Conservation (phyloP, 805 yeast genomes). For the Sugiyamaella valdiviana region DNA sequence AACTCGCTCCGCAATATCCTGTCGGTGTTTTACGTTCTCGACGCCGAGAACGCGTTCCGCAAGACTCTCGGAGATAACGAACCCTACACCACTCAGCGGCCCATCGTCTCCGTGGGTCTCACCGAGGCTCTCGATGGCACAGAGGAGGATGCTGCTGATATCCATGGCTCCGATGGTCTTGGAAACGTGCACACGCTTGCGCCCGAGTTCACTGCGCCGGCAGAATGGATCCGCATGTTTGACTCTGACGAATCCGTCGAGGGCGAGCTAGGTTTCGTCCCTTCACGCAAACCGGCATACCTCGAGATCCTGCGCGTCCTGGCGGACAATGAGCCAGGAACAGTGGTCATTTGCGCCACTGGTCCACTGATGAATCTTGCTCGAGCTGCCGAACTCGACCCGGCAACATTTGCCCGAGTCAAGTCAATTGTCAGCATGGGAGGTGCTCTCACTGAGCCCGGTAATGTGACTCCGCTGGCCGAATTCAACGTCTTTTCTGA, state of each 20-base stretch:
- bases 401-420: slow-evolving; percentile 32
- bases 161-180: slow-evolving; percentile 38
- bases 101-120: slow-evolving; percentile 33
- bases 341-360: slow-evolving; percentile 35
- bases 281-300: slow-evolving; percentile 28
- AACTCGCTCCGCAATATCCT: slow-evolving; percentile 33
- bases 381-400: slow-evolving; percentile 35
- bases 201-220: slow-evolving; percentile 33
- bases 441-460: slow-evolving; percentile 32
- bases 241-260: background rate
- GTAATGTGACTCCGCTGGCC: slow-evolving; percentile 38
- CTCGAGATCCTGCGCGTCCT: slow-evolving; percentile 34
- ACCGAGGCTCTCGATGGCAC: slow-evolving; percentile 26
- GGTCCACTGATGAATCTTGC: slow-evolving; percentile 40
- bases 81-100: slow-evolving; percentile 25
- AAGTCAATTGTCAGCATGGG: slow-evolving; percentile 37
- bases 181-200: slow-evolving; percentile 34
- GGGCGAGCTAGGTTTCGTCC: slow-evolving; percentile 25
- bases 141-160: slow-evolving; percentile 34
- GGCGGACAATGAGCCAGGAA: slow-evolving; percentile 29
- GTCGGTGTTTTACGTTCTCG: slow-evolving; percentile 33
- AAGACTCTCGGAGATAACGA: slow-evolving; percentile 15
- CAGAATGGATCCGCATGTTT: slow-evolving; percentile 27
- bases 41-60: slow-evolving; percentile 28
- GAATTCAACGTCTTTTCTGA: slow-evolving; percentile 40